phyloP scores from a whole-genome alignment of 192 early-diverging fungal species.

The Chytriomyces confervae region DNA sequence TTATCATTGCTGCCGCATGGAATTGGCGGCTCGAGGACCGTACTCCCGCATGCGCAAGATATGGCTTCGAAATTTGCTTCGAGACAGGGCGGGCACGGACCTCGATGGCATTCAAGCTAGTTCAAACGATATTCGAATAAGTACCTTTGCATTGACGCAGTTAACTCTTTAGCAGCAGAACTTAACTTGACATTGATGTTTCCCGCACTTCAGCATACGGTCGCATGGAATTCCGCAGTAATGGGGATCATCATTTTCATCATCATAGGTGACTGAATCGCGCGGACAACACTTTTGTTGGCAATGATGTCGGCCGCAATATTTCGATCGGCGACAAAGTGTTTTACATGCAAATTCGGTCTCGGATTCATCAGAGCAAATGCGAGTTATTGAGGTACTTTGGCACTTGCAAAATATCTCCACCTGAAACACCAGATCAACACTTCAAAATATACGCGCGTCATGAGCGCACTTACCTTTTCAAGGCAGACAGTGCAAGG shows the following conservation, averaged over 20 bases:
- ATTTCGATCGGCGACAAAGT: neutral
- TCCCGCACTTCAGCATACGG: slow-evolving; percentile 17
- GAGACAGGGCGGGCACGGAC: slow-evolving; percentile 11
- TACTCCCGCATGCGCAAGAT: slow-evolving; percentile 29
- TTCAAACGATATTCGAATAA: neutral
- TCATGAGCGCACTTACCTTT: neutral
- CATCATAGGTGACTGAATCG: neutral
- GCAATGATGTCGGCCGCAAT: slow-evolving; percentile 19
- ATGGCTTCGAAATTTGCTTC: slow-evolving; percentile 9
- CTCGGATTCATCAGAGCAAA: neutral
- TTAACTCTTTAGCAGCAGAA: too few relatives aligned
- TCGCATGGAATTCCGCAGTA: slow-evolving; percentile 2
- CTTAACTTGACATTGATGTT: neutral
- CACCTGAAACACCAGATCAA: neutral
- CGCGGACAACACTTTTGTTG: slow-evolving; percentile 14
- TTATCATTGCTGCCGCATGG: neutral
- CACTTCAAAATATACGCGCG: neutral
- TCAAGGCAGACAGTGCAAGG: slow-evolving; percentile 10
- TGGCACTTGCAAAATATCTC: slow-evolving; percentile 1
- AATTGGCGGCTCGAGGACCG: slow-evolving; percentile 22
- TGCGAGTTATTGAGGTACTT: neutral
- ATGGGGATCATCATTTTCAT: slow-evolving; percentile 3
- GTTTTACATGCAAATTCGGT: neutral
- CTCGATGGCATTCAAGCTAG: slow-evolving; percentile 19
- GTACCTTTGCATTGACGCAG: neutral